A percentile compares a stretch with the other conserved stretches of the same genome.
phyloP scores from a whole-genome alignment of 2,329 filamentous ascomycete genomes.

The Stemphylium lycopersici region DNA sequence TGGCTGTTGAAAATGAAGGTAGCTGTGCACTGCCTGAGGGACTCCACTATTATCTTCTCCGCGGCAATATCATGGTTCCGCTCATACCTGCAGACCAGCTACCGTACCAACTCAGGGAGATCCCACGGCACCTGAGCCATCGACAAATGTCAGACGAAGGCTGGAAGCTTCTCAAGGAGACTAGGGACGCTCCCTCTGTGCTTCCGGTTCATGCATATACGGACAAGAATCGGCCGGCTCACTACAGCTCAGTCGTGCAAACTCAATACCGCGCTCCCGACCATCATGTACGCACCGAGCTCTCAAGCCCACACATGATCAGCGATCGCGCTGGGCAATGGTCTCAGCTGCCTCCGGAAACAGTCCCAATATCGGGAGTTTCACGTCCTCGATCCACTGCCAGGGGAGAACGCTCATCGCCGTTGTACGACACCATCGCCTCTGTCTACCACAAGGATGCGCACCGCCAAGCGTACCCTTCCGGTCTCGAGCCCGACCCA shows the following conservation, averaged over 20 bases:
- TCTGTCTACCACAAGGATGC: conserved; percentile 33
- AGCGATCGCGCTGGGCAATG: not conserved
- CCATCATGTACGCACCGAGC: conserved; percentile 18
- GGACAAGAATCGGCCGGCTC: not conserved
- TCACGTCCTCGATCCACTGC: not conserved
- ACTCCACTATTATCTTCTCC: conserved; percentile 49
- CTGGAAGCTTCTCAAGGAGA: conserved; percentile 34
- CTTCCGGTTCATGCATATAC: conserved; percentile 16
- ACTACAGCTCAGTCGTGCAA: not conserved
- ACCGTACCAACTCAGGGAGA: conserved; percentile 48
- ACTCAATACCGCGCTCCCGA: conserved; percentile 26
- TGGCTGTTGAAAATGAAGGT: conserved; percentile 3
- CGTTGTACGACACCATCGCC: conserved; percentile 34
- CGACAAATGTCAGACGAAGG: conserved; percentile 29
- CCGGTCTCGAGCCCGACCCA: conserved; percentile 48
- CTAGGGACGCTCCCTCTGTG: conserved; percentile 10
- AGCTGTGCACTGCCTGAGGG: conserved; percentile 17
- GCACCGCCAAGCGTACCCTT: conserved; percentile 43
- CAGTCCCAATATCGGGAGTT: not conserved
- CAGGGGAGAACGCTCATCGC: conserved; percentile 2
- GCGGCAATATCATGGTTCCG: conserved; percentile 45
- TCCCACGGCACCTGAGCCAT: conserved; percentile 44
- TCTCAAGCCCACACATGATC: not conserved
- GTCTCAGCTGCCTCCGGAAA: not conserved
- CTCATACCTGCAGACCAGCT: conserved; percentile 54